Conservation (phyloP, 352 stramenopile species). For the Blastocystis sp. region DNA sequence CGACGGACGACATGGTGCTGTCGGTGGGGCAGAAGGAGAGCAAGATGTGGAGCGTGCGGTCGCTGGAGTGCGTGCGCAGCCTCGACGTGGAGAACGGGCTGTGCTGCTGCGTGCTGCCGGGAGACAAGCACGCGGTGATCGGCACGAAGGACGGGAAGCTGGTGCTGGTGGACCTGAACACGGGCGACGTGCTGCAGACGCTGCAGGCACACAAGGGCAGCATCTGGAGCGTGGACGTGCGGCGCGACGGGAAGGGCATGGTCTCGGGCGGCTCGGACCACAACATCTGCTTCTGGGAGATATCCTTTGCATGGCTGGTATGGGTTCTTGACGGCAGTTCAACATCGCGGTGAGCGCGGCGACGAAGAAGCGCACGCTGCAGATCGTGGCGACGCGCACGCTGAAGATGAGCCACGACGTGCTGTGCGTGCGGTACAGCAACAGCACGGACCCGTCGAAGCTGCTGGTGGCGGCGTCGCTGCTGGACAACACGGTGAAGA, state of each 20-base stretch:
- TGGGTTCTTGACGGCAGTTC: slow-evolving; percentile 25
- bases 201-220: slow-evolving; percentile 84
- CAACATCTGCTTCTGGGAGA: slow-evolving; percentile 96
- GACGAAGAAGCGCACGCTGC: slow-evolving; percentile 77
- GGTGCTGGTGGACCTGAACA: slow-evolving; percentile 82
- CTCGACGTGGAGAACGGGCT: slow-evolving; percentile 84
- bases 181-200: slow-evolving; percentile 85
- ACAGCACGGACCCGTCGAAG: slow-evolving; percentile 75
- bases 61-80: slow-evolving; percentile 84
- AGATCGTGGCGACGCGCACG: slow-evolving; percentile 87
- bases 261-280: slow-evolving; percentile 93
- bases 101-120: slow-evolving; percentile 88
- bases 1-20: slow-evolving; percentile 84
- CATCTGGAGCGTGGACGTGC: slow-evolving; percentile 93
- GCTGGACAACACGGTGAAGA: slow-evolving; percentile 93
- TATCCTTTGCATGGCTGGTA: slow-evolving; percentile 71
- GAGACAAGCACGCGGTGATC: slow-evolving; percentile 86
- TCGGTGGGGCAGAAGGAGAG: slow-evolving; percentile 80
- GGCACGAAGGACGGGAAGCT: slow-evolving; percentile 90
- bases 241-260: slow-evolving; percentile 84
- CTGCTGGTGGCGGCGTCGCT: slow-evolving; percentile 84
- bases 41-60: slow-evolving; percentile 87
- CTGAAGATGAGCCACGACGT: slow-evolving; percentile 98
- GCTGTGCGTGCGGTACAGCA: slow-evolving; percentile 90
- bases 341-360: slow-evolving; percentile 69